Percentiles rank a stretch among this genome's conserved stretches.
These are phyloP conservation scores for Hevea brasiliensis DNA, from an alignment of 345 rosid genomes.

Conservation along the genomic window DNA sequence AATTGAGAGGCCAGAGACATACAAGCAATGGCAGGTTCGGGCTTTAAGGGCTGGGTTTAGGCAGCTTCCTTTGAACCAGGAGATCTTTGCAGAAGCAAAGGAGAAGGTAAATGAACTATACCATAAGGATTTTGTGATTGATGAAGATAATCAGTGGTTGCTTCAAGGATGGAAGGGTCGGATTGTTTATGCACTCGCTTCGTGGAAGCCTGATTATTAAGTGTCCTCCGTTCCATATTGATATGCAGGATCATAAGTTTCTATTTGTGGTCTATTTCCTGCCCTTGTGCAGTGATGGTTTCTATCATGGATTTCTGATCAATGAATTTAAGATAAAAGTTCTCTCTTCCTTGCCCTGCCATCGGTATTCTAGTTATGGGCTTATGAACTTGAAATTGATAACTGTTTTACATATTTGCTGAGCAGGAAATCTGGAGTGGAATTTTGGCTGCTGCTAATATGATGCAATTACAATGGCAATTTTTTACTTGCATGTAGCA, in stretches of 20 bases:
- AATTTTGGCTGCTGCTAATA: constrained; percentile 10
- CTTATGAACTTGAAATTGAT: constrained; percentile 8
- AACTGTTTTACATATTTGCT: background rate
- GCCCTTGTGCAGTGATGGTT: background rate
- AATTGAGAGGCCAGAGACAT: constrained; percentile 57
- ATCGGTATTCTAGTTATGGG: background rate
- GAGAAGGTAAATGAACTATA: constrained; percentile 30
- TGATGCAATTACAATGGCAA: background rate
- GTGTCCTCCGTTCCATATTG: background rate
- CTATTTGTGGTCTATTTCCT: background rate
- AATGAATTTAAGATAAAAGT: constrained; percentile 15
- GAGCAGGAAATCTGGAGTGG: constrained; percentile 8
- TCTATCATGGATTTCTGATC: constrained; percentile 1
- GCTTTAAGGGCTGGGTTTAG: constrained; percentile 37
- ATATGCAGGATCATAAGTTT: constrained; percentile 12
- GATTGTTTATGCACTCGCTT: constrained; percentile 34
- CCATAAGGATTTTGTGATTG: constrained; percentile 43
- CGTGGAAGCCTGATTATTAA: constrained; percentile 39
- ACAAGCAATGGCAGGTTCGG: constrained; percentile 40
- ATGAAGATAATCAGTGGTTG: constrained; percentile 45
- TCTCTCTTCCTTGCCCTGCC: background rate
- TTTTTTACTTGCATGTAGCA: background rate
- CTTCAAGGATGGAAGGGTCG: constrained; percentile 52
- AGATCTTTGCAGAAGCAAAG: constrained; percentile 31
- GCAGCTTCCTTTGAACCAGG: constrained; percentile 38